Conservation (phyloP, 192 early-diverging fungal species). For the Rhizophagus sp. region DNA sequence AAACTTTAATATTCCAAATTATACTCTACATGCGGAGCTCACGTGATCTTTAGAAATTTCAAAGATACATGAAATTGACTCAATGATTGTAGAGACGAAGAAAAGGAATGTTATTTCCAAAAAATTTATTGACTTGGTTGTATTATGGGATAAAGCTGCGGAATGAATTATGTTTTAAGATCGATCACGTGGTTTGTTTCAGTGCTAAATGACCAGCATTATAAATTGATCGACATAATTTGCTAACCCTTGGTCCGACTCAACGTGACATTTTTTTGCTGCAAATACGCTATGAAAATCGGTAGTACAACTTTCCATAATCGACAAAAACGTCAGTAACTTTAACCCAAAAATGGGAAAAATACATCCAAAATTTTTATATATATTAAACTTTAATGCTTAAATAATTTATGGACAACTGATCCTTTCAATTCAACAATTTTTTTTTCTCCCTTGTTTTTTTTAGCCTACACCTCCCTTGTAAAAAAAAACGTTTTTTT, state of each 20-base stretch:
- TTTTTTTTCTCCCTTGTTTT: not conserved
- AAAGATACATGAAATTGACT: slow-evolving; percentile 22
- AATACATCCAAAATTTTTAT: not conserved
- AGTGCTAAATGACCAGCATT: not conserved
- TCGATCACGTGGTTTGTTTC: not conserved
- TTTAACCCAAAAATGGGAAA: not conserved
- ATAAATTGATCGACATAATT: not conserved
- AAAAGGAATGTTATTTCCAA: not conserved
- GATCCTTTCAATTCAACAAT: not conserved
- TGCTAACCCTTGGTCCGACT: not conserved
- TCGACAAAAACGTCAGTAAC: not conserved
- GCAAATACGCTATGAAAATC: not conserved
- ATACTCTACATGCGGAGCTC: slow-evolving; percentile 24
- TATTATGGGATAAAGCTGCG: not conserved
- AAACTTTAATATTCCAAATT: not conserved
- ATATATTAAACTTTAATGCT: not conserved
- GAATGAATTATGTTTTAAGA: not conserved
- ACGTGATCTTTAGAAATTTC: slow-evolving; percentile 2
- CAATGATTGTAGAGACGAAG: not conserved
- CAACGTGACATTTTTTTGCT: too few species aligned
- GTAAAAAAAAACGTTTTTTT: not conserved
- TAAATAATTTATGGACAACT: not conserved
- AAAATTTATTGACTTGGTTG: not conserved
- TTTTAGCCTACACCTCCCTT: not conserved
- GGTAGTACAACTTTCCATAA: not conserved